A percentile compares a stretch with the other conserved stretches of the same genome.
These are phyloP conservation scores for Ganoderma boninense DNA, from an alignment of 1,284 basidiomycete genomes.

Conservation along the genomic window DNA sequence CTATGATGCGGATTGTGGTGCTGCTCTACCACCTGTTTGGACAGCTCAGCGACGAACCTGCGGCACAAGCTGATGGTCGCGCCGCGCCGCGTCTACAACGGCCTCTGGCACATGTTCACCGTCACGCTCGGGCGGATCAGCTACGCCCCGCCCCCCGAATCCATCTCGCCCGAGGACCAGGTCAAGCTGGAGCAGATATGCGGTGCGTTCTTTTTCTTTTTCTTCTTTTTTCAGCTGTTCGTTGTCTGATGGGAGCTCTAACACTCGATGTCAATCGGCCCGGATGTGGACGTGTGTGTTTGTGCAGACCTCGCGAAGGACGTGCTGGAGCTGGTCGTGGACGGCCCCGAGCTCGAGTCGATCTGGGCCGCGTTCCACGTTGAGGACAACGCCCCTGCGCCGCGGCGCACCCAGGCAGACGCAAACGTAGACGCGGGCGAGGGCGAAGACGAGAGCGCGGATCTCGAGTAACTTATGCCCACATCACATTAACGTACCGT, in stretches of 20 bases:
- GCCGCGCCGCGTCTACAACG: constrained; percentile 63
- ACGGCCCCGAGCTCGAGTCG: constrained; percentile 39
- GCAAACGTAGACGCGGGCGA: not conserved
- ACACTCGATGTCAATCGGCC: not conserved
- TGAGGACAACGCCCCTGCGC: constrained; percentile 2
- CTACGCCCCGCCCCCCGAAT: constrained; percentile 74
- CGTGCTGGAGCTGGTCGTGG: constrained; percentile 38
- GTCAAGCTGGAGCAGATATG: constrained; percentile 56
- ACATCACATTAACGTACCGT: not conserved
- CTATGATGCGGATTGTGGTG: constrained; percentile 59
- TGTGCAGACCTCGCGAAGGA: constrained; percentile 35
- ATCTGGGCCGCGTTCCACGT: constrained; percentile 36
- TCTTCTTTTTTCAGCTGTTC: not conserved
- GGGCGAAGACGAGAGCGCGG: not conserved
- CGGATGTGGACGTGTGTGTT: not conserved
- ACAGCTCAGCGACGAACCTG: constrained; percentile 53
- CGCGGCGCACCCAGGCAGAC: not conserved
- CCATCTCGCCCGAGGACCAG: constrained; percentile 56
- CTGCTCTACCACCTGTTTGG: constrained; percentile 67
- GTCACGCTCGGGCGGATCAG: constrained; percentile 79
- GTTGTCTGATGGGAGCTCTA: no score
- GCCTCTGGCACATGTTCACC: constrained; percentile 79
- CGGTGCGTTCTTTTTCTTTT: constrained; percentile 54
- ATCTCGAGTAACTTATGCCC: not conserved
- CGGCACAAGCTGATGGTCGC: constrained; percentile 62